Conservation (phyloP, 345 rosid species). For the Syzygium jambos region DNA sequence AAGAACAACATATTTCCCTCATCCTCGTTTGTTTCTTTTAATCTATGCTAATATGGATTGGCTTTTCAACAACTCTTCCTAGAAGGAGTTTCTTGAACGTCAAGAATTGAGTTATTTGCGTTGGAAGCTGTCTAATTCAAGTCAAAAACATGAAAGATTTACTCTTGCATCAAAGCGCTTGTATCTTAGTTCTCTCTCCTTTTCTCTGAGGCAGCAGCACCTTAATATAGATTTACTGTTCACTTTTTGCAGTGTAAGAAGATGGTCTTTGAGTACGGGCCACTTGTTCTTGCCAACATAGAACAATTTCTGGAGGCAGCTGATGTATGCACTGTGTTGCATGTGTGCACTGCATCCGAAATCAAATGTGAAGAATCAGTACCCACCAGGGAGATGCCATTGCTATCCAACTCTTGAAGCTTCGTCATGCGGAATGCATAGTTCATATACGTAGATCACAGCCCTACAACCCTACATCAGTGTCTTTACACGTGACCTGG, state of each 20-base stretch:
- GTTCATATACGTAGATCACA: neutral
- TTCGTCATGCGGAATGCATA: neutral
- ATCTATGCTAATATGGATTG: neutral
- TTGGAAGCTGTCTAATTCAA: neutral
- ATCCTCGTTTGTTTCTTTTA: neutral
- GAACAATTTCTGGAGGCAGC: slow-evolving; percentile 67
- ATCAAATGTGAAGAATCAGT: slow-evolving; percentile 5
- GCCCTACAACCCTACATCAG: neutral
- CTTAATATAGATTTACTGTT: neutral
- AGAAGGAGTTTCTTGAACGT: neutral
- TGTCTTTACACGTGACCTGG: neutral
- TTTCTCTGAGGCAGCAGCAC: neutral
- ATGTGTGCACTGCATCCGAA: slow-evolving; percentile 27
- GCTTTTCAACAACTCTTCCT: neutral
- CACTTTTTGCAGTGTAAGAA: slow-evolving; percentile 62
- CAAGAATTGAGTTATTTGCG: neutral
- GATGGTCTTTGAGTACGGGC: slow-evolving; percentile 86
- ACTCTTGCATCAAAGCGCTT: neutral
- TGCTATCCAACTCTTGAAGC: slow-evolving; percentile 27
- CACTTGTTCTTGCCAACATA: slow-evolving; percentile 51
- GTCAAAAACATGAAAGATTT: neutral
- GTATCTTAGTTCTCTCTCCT: neutral
- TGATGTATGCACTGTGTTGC: slow-evolving; percentile 59
- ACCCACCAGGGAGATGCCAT: neutral
- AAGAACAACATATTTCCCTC: neutral